Evolutionary conservation across 2,329 filamentous ascomycete genomes (phyloP), one percentile per base, ranked within the genome.

Genomic region (Coleophoma cylindrospora): DNA sequence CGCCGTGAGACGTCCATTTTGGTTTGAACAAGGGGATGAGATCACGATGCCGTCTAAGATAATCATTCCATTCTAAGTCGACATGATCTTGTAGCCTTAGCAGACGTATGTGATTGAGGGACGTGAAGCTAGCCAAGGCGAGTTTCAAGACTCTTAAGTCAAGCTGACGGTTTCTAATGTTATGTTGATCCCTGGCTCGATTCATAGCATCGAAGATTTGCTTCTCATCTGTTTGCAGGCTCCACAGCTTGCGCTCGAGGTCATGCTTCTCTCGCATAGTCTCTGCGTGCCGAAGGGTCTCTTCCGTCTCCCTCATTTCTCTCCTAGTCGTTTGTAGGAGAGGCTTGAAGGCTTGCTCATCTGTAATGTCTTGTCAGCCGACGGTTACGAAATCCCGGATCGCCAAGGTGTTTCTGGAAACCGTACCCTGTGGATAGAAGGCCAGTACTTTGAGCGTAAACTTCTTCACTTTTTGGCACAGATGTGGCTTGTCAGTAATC

Each of bases 51-150:
- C 72, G 66, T 43, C 71, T 70, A 41, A 83, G 70, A 55, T 76
- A 78, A 14, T 72, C 68, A 43, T 79, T 68, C 13, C 84, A 69
- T 19, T 72, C 66, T 43, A 74, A 73, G 58, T 86, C 82, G 52
- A 79, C 72, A 52, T 75, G 69, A 53, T 86, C 81, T 55, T 81
- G 77, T 12, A 86, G 68, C 6, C 80, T 76, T 22, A 87, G 73
- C 13, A 87, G 74, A 53, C 86, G 81, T 46, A 87, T 74, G 60
- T 86, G 78, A 58, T 84, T 79, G 11, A 87, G 71, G 27, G 74
- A 74, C 2, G 73, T 76, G 59, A 87, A 86, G 2, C 76, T 75
- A 13, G 45, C 48, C 9, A 66, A 46, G 9, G 62, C 63, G 19
- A 34, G 40, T 9, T 54, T 32, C 15, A 66, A 47, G n/a, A 19